Percentiles rank a stretch among this genome's conserved stretches.
phyloP scores from a whole-genome alignment of 1,139 yeast genomes.

The Zygoascus meyerae region DNA sequence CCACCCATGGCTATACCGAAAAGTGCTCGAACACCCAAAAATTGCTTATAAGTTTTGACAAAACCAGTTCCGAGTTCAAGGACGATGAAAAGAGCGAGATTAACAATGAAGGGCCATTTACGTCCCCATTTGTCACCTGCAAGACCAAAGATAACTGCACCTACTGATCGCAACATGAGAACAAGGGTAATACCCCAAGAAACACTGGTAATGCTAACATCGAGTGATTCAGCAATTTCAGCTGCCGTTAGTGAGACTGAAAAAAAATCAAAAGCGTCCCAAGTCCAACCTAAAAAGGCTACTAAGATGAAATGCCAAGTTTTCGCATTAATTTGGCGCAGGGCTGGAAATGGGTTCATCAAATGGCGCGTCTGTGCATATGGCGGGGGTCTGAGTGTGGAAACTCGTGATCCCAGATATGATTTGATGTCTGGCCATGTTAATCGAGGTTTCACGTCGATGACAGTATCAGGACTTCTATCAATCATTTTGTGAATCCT shows the following conservation, averaged over 20 bases:
- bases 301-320: conserved; percentile 61
- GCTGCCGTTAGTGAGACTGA: conserved; percentile 58
- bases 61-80: conserved; percentile 72
- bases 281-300: conserved; percentile 69
- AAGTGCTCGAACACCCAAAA: conserved; percentile 62
- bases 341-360: conserved; percentile 52
- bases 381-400: conserved; percentile 41
- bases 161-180: conserved; percentile 73
- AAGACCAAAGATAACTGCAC: conserved; percentile 65
- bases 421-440: conserved; percentile 26
- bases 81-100: conserved; percentile 47
- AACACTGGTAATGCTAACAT: conserved; percentile 46
- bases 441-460: conserved; percentile 7
- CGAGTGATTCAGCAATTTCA: conserved; percentile 49
- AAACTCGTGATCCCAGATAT: conserved; percentile 40
- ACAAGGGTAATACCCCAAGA: conserved; percentile 82
- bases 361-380: conserved; percentile 25
- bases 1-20: conserved; percentile 72
- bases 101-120: conserved; percentile 59
- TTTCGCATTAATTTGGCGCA: conserved; percentile 40
- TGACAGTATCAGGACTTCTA: background rate
- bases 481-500: background rate
- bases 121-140: conserved; percentile 66
- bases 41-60: conserved; percentile 55
- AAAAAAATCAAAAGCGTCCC: conserved; percentile 78